Conservation (phyloP, 2,329 filamentous ascomycete species). For the Hyphodiscus sp. region DNA sequence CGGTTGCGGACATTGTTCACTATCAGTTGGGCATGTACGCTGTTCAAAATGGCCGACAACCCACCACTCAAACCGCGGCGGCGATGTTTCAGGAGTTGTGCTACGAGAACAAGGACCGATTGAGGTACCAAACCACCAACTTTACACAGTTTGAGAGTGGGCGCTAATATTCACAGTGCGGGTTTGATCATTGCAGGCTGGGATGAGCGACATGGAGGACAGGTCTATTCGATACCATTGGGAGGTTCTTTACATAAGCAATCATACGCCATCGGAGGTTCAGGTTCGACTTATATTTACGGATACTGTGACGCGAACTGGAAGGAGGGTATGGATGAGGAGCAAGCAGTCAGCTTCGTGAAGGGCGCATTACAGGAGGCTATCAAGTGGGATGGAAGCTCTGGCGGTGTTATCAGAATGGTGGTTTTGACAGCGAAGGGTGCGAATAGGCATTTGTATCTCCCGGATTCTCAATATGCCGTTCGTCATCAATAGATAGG, state of each 20-base stretch:
- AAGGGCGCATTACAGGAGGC: slow-evolving; percentile 87
- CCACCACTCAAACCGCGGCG: slow-evolving; percentile 91
- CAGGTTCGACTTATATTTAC: slow-evolving; percentile 98
- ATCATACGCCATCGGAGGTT: slow-evolving; percentile 89
- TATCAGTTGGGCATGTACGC: slow-evolving; percentile 93
- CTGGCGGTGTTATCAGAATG: slow-evolving; percentile 95
- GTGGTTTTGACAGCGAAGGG: slow-evolving; percentile 89
- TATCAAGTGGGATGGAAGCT: slow-evolving; percentile 99
- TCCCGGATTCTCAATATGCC: slow-evolving; percentile 82
- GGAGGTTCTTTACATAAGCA: slow-evolving; percentile 98
- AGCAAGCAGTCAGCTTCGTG: slow-evolving; percentile 85
- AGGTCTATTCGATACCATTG: slow-evolving; percentile 95
- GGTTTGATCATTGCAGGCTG: slow-evolving; percentile 98
- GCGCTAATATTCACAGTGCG: slow-evolving; percentile 50
- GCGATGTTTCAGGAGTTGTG: slow-evolving; percentile 97
- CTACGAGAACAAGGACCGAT: slow-evolving; percentile 91
- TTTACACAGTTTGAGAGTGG: neutral
- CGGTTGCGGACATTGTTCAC: slow-evolving; percentile 94
- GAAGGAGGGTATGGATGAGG: slow-evolving; percentile 90
- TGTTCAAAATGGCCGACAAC: slow-evolving; percentile 80
- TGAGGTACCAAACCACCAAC: slow-evolving; percentile 55
- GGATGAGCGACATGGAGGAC: slow-evolving; percentile 89
- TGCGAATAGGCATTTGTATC: slow-evolving; percentile 87
- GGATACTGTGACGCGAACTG: slow-evolving; percentile 97
- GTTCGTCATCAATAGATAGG: slow-evolving; percentile 44